A percentile compares a stretch with the other conserved stretches of the same genome.
These are phyloP conservation scores for Vitis hybrid DNA, from an alignment of 177 flowering plant genomes.

Conservation along the genomic window DNA sequence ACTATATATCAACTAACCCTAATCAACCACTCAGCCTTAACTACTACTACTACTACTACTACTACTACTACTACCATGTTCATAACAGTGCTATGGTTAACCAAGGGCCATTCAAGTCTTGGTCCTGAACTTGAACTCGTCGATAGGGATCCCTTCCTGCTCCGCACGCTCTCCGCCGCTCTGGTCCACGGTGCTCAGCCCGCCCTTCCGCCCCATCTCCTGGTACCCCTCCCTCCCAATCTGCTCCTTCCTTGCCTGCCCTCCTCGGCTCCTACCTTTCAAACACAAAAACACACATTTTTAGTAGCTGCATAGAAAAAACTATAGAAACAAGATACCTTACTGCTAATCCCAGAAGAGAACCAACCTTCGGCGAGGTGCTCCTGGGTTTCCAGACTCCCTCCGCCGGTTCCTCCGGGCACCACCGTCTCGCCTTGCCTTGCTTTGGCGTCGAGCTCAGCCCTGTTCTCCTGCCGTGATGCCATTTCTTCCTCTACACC, in stretches of 20 bases:
- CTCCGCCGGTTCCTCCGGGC: conserved; percentile 42
- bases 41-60: too few species aligned
- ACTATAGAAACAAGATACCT: not conserved
- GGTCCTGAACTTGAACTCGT: not conserved
- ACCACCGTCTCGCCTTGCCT: conserved; percentile 41
- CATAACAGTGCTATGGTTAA: too few species aligned
- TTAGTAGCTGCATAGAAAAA: not conserved
- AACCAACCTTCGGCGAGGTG: conserved; percentile 41
- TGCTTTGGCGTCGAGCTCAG: conserved; percentile 33
- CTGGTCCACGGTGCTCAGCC: conserved; percentile 44
- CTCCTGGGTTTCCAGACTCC: conserved; percentile 40
- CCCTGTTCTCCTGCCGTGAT: conserved; percentile 8
- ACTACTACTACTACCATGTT: too few species aligned
- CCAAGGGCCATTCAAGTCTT: too few species aligned
- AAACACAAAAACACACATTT: not conserved
- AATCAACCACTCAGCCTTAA: too few species aligned
- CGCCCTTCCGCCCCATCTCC: conserved; percentile 48
- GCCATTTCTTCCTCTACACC: not conserved
- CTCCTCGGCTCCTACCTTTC: conserved; percentile 43
- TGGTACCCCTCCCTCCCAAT: conserved; percentile 41
- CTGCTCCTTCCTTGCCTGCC: conserved; percentile 46
- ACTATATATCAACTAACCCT: too few species aligned
- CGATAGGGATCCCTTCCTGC: conserved; percentile 34
- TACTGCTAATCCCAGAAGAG: too few species aligned
- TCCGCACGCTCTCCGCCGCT: conserved; percentile 43